Base-by-base conservation (phyloP, 306 rosid genomes). In the Cucurbita moschata region DNA sequence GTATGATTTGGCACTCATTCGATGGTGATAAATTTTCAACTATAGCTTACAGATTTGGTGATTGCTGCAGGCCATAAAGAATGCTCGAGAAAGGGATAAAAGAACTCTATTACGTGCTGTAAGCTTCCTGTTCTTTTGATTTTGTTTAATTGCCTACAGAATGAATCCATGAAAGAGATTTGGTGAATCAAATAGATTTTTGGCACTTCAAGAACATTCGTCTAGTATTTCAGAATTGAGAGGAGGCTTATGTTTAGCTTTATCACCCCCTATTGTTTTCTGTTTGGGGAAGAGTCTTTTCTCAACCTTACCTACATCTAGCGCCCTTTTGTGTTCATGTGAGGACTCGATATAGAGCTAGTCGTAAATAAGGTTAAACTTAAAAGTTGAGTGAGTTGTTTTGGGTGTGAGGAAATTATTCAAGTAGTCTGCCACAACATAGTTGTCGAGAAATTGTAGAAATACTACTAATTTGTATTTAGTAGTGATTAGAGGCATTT, bases 1-100 rank as follows among this genome's bases (percentile, higher is more conserved):
- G 98, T 90, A 73, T 66, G 53, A 56, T 65, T 62, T n/a, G 9
- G 21, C 59, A 30, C 40, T 60, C 35, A 47, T 68, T 50, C 38
- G 13, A 74, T 59, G 49, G 37, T 14, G 51, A 46, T 68, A 68
- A 23, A 23, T 43, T 23, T 47, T 26, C 39, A 18, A 47, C 7
- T 68, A 62, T 80, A 23, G 58, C 79, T 85, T n/a, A 14, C 52
- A 56, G 75, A 4, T 75, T 26, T 73, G 72, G 50, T 5, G 15
- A 15, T 83, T 79, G 21, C 64, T 38, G 63, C 84, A 87, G 98
- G 95, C 94, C 60, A 83, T 94, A 19, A 94, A 86, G 81, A 85
- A 87, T 72, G 84, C 97, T 42, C 85, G 96, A 78, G 97, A 94
- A 78, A 87, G 98, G 74, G 96, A 89, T 52, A 84, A 86, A 76